Conservation (phyloP, 257 asterid genomes). For the Solanum medicagineum region DNA sequence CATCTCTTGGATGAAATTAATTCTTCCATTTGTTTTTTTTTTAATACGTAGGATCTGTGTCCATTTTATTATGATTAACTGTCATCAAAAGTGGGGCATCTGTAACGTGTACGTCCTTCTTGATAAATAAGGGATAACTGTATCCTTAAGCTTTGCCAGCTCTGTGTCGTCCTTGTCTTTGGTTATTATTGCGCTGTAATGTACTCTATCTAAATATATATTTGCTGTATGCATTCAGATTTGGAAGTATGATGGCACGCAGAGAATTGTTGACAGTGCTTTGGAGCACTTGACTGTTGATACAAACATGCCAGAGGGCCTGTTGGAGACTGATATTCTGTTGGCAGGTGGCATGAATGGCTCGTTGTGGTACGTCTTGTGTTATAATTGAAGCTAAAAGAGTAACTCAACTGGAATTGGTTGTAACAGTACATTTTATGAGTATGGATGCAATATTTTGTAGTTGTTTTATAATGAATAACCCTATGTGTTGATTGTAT, state of each 20-base stretch:
- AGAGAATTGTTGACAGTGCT: conserved; percentile 35
- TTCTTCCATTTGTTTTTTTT: background rate
- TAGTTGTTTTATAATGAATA: background rate
- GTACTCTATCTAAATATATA: background rate
- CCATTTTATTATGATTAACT: background rate
- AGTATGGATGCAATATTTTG: background rate
- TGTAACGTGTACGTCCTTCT: background rate
- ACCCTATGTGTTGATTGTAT: background rate
- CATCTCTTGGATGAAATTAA: background rate
- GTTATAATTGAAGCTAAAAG: background rate
- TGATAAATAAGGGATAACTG: background rate
- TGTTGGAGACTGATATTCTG: conserved; percentile 35
- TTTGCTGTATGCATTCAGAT: conserved; percentile 24
- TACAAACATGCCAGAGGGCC: conserved; percentile 41
- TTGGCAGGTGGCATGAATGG: conserved; percentile 47
- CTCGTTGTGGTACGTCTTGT: conserved; percentile 36
- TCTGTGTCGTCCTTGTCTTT: background rate
- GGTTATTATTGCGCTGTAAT: background rate
- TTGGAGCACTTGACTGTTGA: conserved; percentile 45
- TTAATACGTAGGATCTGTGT: background rate
- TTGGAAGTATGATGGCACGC: conserved; percentile 52
- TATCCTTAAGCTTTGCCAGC: background rate
- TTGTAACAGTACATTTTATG: background rate
- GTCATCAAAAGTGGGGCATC: background rate
- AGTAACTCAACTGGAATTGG: background rate